These are phyloP conservation scores for Allomyces macrogynus DNA, from an alignment of 192 early-diverging fungal genomes.

Conservation along the genomic window DNA sequence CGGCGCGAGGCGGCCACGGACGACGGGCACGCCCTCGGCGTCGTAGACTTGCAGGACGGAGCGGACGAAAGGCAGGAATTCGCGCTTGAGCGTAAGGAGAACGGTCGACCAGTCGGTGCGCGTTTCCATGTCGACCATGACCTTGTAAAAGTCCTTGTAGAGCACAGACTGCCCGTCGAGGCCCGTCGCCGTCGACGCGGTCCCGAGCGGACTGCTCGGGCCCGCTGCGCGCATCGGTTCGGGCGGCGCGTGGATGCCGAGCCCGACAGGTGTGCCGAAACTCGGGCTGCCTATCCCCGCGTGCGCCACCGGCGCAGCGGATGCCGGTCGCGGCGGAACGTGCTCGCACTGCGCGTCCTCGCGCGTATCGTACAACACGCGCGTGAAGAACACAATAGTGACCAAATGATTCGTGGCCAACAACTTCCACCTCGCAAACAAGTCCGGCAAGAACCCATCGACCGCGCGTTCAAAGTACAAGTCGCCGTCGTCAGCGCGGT, in stretches of 20 bases:
- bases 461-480: conserved; percentile 84
- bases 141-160: conserved; percentile 88
- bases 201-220: background rate
- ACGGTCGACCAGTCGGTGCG: conserved; percentile 48
- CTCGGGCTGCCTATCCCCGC: background rate
- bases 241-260: background rate
- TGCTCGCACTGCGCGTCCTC: conserved; percentile 20
- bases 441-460: conserved; percentile 65
- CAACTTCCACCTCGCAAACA: conserved; percentile 71
- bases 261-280: background rate
- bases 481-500: conserved; percentile 93
- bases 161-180: conserved; percentile 21
- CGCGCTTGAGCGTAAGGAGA: conserved; percentile 43
- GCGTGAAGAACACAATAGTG: conserved; percentile 83
- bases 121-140: conserved; percentile 81
- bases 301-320: background rate
- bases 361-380: conserved; percentile 52
- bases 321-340: conserved; percentile 3
- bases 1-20: conserved; percentile 59
- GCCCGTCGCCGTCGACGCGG: background rate
- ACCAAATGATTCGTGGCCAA: conserved; percentile 76
- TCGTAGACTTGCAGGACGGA: conserved; percentile 37
- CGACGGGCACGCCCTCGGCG: conserved; percentile 19
- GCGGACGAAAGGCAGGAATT: conserved; percentile 51
- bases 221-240: no score